These are phyloP conservation scores for Annona squamosa DNA, from an alignment of 164 flowering plant species.

Conservation along the genomic window DNA sequence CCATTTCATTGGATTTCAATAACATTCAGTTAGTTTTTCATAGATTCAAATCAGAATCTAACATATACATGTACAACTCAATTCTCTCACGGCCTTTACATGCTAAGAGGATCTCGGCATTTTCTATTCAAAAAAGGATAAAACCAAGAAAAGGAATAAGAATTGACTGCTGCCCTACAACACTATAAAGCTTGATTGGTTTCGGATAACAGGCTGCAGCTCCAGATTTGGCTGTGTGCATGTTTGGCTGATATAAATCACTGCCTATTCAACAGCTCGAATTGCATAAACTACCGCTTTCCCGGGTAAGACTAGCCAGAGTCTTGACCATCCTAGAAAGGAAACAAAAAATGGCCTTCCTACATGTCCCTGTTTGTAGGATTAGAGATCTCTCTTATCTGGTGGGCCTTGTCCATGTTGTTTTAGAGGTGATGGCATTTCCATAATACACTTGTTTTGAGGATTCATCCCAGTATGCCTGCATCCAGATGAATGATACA, in stretches of 20 bases:
- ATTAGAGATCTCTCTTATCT: constrained; percentile 1
- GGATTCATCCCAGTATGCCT: constrained; percentile 87
- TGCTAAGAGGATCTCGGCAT: too few species aligned
- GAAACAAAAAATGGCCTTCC: neutral
- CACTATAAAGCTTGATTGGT: neutral
- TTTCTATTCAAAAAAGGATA: too few species aligned
- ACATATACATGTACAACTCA: too few species aligned
- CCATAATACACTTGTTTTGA: constrained; percentile 76
- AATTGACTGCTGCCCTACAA: neutral
- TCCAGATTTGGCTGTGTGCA: neutral
- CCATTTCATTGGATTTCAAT: too few species aligned
- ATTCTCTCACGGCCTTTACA: too few species aligned
- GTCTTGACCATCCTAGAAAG: neutral
- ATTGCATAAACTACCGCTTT: neutral
- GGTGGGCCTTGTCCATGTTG: constrained; percentile 69
- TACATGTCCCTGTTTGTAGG: neutral
- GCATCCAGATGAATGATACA: constrained; percentile 5
- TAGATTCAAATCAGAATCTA: too few species aligned
- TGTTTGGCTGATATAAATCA: too few species aligned
- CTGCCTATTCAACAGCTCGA: neutral
- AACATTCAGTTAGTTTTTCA: too few species aligned
- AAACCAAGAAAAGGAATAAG: too few species aligned
- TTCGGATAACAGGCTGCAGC: neutral
- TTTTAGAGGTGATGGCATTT: constrained; percentile 55
- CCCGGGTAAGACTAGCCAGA: neutral